Evolutionary conservation across 2,329 filamentous ascomycete genomes (phyloP).

Genomic region (Truncatella angustata): DNA sequence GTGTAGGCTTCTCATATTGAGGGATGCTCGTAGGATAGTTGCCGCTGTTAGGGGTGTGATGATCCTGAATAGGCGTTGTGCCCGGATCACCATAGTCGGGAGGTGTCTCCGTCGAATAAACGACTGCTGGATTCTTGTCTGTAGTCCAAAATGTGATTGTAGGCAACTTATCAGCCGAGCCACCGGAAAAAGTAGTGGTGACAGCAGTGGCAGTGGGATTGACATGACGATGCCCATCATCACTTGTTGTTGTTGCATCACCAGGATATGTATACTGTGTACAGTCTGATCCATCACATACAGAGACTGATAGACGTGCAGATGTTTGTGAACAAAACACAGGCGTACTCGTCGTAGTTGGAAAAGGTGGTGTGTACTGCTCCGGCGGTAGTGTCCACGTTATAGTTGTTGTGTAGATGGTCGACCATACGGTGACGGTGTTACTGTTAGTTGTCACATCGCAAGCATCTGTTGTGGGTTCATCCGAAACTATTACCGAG

Average conservation of each 20-base stretch:
- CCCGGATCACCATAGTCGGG: slow-evolving; percentile 37
- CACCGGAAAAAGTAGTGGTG: slow-evolving; percentile 12
- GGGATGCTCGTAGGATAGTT: slow-evolving; percentile 13
- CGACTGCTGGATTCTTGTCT: slow-evolving; percentile 53
- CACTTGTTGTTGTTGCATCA: background rate
- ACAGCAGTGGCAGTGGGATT: slow-evolving; percentile 7
- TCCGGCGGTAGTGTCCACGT: slow-evolving; percentile 45
- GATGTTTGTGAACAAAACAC: slow-evolving; percentile 34
- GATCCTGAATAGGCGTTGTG: slow-evolving; percentile 12
- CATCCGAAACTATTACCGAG: no score
- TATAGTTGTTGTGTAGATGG: slow-evolving; percentile 48
- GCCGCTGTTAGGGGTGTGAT: background rate
- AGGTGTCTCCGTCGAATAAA: slow-evolving; percentile 36
- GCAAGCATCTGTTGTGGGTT: slow-evolving; percentile 17
- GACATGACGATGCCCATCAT: background rate
- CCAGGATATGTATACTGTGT: slow-evolving; percentile 19
- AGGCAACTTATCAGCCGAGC: slow-evolving; percentile 11
- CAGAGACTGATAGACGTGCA: slow-evolving; percentile 23
- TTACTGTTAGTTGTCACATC: slow-evolving; percentile 24
- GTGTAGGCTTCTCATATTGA: slow-evolving; percentile 16
- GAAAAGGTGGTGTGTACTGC: slow-evolving; percentile 46
- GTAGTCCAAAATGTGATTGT: slow-evolving; percentile 49
- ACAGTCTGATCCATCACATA: slow-evolving; percentile 33
- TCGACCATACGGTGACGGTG: slow-evolving; percentile 39
- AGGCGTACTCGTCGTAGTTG: slow-evolving; percentile 35